A percentile compares a stretch with the other conserved stretches of the same genome.
Conservation (phyloP, 345 rosid species). For the Citrus glauca region DNA sequence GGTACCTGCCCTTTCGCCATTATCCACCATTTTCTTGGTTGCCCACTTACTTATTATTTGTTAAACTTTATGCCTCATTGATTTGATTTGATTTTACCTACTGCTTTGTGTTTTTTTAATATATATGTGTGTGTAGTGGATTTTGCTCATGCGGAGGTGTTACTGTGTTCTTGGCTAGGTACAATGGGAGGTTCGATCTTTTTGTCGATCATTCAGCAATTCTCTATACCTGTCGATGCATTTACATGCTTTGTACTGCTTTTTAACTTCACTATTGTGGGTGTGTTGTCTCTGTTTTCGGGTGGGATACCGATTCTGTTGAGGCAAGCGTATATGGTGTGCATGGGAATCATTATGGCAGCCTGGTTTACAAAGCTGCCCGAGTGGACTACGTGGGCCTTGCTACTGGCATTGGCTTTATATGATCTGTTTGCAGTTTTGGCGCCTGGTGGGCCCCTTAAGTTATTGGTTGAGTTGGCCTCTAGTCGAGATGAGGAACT, state of each 20-base stretch:
- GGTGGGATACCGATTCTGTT: constrained; percentile 70
- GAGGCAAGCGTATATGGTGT: constrained; percentile 90
- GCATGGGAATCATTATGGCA: constrained; percentile 78
- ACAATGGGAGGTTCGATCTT: constrained; percentile 92
- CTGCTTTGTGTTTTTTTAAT: background rate
- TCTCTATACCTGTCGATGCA: constrained; percentile 80
- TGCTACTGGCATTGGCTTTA: constrained; percentile 81
- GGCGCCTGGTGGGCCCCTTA: constrained; percentile 97
- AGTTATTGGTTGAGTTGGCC: constrained; percentile 84
- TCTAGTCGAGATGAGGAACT: constrained; percentile 88
- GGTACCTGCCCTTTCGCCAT: constrained; percentile 28
- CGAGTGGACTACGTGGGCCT: constrained; percentile 94
- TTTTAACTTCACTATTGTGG: constrained; percentile 82
- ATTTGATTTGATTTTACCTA: background rate
- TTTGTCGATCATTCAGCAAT: constrained; percentile 73
- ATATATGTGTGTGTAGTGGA: background rate
- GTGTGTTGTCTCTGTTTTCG: constrained; percentile 76
- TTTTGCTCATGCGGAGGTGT: background rate
- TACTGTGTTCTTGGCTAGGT: constrained; percentile 35
- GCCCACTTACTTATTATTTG: background rate
- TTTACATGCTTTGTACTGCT: constrained; percentile 65
- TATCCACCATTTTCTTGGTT: background rate
- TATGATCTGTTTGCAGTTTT: constrained; percentile 93
- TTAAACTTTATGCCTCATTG: background rate
- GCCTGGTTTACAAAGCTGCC: constrained; percentile 95